These are phyloP conservation scores for Pistacia integerrima DNA, from an alignment of 345 rosid genomes.

Conservation along the genomic window DNA sequence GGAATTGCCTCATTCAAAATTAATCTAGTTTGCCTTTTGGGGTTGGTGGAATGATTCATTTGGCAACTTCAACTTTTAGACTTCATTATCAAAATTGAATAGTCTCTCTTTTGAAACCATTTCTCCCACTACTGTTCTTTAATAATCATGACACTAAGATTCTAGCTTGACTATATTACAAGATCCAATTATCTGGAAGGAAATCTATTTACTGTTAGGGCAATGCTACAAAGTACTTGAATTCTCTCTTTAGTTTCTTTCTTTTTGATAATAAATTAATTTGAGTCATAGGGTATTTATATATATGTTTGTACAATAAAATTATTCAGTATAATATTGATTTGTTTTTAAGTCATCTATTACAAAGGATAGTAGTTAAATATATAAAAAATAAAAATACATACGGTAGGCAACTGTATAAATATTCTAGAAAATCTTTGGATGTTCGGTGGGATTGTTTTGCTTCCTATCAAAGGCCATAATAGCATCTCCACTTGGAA, in stretches of 20 bases:
- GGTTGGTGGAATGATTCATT: slow-evolving; percentile 12
- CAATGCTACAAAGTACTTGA: too few relatives aligned
- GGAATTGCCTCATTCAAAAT: slow-evolving; percentile 16
- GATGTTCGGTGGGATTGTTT: not conserved
- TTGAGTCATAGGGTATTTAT: too few relatives aligned
- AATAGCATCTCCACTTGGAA: slow-evolving; percentile 27
- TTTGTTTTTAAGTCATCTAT: too few relatives aligned
- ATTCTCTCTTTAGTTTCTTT: too few relatives aligned
- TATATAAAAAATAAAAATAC: too few relatives aligned
- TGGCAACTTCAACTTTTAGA: not conserved
- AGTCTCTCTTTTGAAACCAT: not conserved
- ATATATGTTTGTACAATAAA: too few relatives aligned
- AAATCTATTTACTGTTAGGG: too few relatives aligned
- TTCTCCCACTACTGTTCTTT: not conserved
- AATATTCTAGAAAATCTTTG: too few relatives aligned
- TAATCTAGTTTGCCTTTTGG: not conserved
- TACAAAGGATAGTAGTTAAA: too few relatives aligned
- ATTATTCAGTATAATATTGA: too few relatives aligned
- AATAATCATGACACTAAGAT: not conserved
- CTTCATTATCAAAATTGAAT: not conserved
- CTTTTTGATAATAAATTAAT: too few relatives aligned
- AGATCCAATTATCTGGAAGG: not conserved
- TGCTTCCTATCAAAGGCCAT: slow-evolving; percentile 19
- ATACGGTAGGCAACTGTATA: not conserved
- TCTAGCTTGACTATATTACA: not conserved